Percentiles rank a stretch among this genome's conserved stretches.
Evolutionary conservation across 352 stramenopile species (phyloP).

Genomic region (Peronosclerospora sorghi): DNA sequence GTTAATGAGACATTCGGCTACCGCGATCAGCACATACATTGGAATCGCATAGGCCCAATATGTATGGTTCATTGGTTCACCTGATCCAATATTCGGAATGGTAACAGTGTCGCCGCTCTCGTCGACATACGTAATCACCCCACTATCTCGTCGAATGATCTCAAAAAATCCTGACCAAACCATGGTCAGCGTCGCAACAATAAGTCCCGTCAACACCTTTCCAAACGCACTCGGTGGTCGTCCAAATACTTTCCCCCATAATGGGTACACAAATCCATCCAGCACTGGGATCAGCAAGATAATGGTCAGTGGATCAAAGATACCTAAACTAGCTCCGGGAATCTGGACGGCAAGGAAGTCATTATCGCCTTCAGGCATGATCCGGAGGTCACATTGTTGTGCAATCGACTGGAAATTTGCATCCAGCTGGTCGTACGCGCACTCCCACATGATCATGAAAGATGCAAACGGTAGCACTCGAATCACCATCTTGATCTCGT

Average conservation of each 20-base stretch:
- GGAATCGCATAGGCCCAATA: conserved; percentile 72
- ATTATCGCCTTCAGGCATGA: conserved; percentile 21
- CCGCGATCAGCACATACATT: conserved; percentile 71
- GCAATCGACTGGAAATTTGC: conserved; percentile 83
- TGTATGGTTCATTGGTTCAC: conserved; percentile 71
- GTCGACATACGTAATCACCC: conserved; percentile 27
- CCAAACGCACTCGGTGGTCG: conserved; percentile 61
- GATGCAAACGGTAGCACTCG: conserved; percentile 75
- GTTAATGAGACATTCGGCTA: conserved; percentile 85
- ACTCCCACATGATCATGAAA: conserved; percentile 87
- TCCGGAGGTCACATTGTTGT: conserved; percentile 70
- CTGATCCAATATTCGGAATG: conserved; percentile 45
- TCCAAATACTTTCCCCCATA: conserved; percentile 41
- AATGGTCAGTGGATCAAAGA: conserved; percentile 82
- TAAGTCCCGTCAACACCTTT: conserved; percentile 66
- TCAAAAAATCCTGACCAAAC: conserved; percentile 81
- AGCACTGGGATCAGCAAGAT: conserved; percentile 69
- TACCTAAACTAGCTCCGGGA: conserved; percentile 63
- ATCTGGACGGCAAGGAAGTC: conserved; percentile 40
- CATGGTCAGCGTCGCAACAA: conserved; percentile 74
- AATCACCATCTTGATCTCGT: conserved; percentile 82
- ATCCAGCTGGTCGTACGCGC: conserved; percentile 77
- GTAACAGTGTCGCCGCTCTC: conserved; percentile 10
- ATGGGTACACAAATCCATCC: conserved; percentile 62
- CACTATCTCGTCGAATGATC: conserved; percentile 47